Evolutionary conservation across 108 stramenopile genomes (phyloP), one percentile per base, ranked within the genome.

Genomic region (Cyclotella choctawhatcheeana): DNA sequence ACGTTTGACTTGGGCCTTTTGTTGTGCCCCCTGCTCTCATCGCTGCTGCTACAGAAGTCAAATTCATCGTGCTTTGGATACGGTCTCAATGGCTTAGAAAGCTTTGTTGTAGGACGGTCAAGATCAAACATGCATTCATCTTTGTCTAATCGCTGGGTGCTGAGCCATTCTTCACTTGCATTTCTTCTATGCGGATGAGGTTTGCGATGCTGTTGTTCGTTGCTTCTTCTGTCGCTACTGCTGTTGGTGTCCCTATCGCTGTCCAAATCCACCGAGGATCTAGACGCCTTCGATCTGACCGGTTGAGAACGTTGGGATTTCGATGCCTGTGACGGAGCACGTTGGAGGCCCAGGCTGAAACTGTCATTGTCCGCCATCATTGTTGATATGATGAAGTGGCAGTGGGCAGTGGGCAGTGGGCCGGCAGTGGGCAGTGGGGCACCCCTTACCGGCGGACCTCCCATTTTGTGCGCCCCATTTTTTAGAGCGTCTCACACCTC

Each of bases 121-220:
- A 48, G 47, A n/a, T 48, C 47, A 48, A 48, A 48, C 8, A 48
- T 48, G 17, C 47, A 48, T n/a, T 48, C n/a, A n/a, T n/a, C 47
- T n/a, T 8, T n/a, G n/a, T n/a, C 8, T 40, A 40, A n/a, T n/a
- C 17, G 47, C 17, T 48, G 47, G 4, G 47, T 48, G 47, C 47
- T 48, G 47, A 48, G 47, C 47, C 47, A 48, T 48, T 48, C 47
- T 10, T 8, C 47, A 4, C 47, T 48, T 4, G 12, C 47, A 4
- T n/a, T 48, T 10, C 47, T 4, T n/a, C 47, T 48, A 10, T 48
- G n/a, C n/a, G n/a, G n/a, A n/a, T n/a, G n/a, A n/a, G n/a, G n/a
- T n/a, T n/a, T n/a, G n/a, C n/a, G n/a, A n/a, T n/a, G n/a, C n/a
- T n/a, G n/a, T n/a, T n/a, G n/a, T n/a, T n/a, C n/a, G n/a, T n/a